phyloP scores from a whole-genome alignment of 2,329 filamentous ascomycete genomes.

The Beauveria sp. region DNA sequence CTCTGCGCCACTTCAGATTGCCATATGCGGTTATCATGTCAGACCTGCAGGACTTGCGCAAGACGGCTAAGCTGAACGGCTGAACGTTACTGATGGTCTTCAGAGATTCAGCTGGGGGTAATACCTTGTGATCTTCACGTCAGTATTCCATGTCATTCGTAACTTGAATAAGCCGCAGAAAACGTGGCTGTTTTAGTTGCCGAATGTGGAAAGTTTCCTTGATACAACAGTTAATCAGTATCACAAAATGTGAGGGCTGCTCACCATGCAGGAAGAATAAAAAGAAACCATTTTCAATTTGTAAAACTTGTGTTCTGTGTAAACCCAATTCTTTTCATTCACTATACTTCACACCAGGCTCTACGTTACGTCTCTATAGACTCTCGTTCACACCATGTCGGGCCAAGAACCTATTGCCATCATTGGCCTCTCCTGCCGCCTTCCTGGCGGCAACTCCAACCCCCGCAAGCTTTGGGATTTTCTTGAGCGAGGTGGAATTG shows the following conservation, averaged over 20 bases:
- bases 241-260: not conserved
- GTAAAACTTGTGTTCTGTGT: not conserved
- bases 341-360: not conserved
- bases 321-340: not conserved
- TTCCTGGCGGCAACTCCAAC: conserved; percentile 29
- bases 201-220: not conserved
- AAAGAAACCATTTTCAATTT: not conserved
- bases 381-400: not conserved
- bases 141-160: not conserved
- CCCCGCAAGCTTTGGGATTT: conserved; percentile 29
- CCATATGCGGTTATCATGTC: not conserved
- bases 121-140: not conserved
- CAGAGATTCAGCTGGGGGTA: not conserved
- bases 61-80: not conserved
- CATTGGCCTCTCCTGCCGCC: conserved; percentile 34
- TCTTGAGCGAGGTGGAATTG: conserved; percentile 24
- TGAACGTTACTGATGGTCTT: not conserved
- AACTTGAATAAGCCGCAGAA: not conserved
- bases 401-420: conserved; percentile 28
- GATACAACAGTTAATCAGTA: not conserved
- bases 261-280: not conserved
- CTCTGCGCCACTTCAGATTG: not conserved
- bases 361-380: not conserved
- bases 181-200: not conserved
- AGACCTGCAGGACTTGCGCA: not conserved